phyloP scores from a whole-genome alignment of 2,329 filamentous ascomycete species.

The Alternaria rosae region DNA sequence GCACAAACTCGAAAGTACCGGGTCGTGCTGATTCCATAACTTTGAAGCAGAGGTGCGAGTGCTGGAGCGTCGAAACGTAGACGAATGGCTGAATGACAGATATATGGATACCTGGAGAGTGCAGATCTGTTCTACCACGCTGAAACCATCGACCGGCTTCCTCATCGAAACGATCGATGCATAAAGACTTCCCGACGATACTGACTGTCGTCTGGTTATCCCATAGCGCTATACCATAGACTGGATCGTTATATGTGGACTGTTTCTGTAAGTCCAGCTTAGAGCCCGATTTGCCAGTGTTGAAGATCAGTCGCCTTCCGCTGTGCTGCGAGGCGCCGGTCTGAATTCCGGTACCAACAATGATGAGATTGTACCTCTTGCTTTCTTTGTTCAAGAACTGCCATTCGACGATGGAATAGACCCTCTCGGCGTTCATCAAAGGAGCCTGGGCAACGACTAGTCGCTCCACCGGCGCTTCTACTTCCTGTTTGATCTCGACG shows the following conservation, averaged over 20 bases:
- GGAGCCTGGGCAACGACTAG: slow-evolving; percentile 61
- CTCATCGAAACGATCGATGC: slow-evolving; percentile 40
- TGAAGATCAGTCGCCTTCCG: slow-evolving; percentile 43
- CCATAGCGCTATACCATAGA: slow-evolving; percentile 43
- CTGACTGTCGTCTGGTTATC: slow-evolving; percentile 34
- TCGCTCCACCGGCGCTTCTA: slow-evolving; percentile 42
- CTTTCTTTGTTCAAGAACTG: slow-evolving; percentile 60
- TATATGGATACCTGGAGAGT: slow-evolving; percentile 60
- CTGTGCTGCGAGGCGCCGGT: slow-evolving; percentile 24
- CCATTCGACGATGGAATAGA: slow-evolving; percentile 72
- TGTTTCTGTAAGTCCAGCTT: slow-evolving; percentile 60
- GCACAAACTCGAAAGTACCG: slow-evolving; percentile 25
- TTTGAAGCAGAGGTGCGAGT: slow-evolving; percentile 61
- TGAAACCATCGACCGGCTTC: slow-evolving; percentile 50
- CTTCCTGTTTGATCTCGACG: slow-evolving; percentile 33
- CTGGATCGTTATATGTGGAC: slow-evolving; percentile 38
- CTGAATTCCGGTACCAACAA: slow-evolving; percentile 61
- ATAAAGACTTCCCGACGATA: slow-evolving; percentile 35
- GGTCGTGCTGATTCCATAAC: slow-evolving; percentile 47
- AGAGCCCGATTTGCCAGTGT: slow-evolving; percentile 48
- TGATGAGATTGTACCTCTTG: slow-evolving; percentile 68
- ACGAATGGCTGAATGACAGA: slow-evolving; percentile 57
- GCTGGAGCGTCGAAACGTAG: slow-evolving; percentile 62
- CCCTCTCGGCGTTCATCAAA: slow-evolving; percentile 64
- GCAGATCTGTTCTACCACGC: slow-evolving; percentile 50